Evolutionary conservation across 352 stramenopile species (phyloP).

Genomic region (Phytopythium boreale): DNA sequence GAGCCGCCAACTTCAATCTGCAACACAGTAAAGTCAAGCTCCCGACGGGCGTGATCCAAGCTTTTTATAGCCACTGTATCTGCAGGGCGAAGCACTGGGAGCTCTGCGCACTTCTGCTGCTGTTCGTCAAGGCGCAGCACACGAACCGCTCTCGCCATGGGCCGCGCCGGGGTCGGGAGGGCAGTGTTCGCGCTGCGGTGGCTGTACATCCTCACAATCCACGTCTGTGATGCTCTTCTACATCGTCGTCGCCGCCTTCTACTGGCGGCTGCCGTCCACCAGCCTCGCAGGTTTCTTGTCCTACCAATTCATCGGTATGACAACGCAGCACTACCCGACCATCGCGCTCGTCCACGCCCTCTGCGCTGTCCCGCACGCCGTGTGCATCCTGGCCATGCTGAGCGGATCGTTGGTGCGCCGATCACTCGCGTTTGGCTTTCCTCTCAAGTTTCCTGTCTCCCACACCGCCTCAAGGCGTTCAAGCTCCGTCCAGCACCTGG

Average conservation of each 20-base stretch:
- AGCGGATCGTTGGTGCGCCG: slow-evolving; percentile 8
- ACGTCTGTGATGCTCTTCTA: not conserved
- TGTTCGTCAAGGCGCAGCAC: too few species aligned
- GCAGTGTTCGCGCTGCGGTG: slow-evolving; percentile 14
- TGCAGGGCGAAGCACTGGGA: too few species aligned
- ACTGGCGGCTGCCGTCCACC: not conserved
- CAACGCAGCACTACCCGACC: slow-evolving; percentile 10
- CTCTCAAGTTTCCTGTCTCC: not conserved
- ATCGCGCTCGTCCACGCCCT: slow-evolving; percentile 20
- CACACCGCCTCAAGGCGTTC: not conserved
- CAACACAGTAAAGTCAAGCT: too few species aligned
- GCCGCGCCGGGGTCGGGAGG: not conserved
- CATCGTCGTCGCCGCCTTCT: not conserved
- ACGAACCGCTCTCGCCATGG: not conserved
- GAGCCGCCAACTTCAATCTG: too few species aligned
- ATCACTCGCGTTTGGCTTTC: slow-evolving; percentile 6
- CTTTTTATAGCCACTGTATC: too few species aligned
- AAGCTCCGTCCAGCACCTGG: not conserved
- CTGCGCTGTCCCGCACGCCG: slow-evolving; percentile 18
- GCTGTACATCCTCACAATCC: slow-evolving; percentile 11
- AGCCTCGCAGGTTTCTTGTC: slow-evolving; percentile 11
- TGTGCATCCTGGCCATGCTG: slow-evolving; percentile 17
- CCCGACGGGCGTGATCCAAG: too few species aligned
- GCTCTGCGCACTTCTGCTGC: too few species aligned
- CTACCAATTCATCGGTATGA: slow-evolving; percentile 24